These are phyloP conservation scores for Fragosphaeria purpurea DNA, from an alignment of 2,329 filamentous ascomycete species.

Conservation along the genomic window DNA sequence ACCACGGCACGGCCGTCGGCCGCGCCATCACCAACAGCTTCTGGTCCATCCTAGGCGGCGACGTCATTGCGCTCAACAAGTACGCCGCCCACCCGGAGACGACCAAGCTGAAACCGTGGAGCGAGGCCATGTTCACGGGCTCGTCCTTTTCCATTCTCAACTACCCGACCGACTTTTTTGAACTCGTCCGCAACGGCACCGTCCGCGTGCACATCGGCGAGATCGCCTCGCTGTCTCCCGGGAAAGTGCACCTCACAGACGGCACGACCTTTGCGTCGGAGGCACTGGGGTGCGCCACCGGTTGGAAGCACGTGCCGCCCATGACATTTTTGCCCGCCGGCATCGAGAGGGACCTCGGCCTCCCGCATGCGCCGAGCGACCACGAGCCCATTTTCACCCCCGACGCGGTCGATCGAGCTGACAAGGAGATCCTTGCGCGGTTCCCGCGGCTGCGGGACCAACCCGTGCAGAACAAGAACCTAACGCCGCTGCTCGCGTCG, in stretches of 20 bases:
- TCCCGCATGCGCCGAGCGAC: constrained; percentile 30
- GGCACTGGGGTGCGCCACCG: constrained; percentile 45
- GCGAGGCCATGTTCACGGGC: constrained; percentile 40
- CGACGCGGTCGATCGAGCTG: constrained; percentile 31
- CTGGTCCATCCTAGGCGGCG: constrained; percentile 46
- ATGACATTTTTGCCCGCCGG: constrained; percentile 42
- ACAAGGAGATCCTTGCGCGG: constrained; percentile 40
- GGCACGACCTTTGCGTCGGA: constrained; percentile 38
- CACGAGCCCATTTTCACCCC: constrained; percentile 23
- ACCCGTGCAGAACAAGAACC: constrained; percentile 36
- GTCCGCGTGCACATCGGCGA: constrained; percentile 44
- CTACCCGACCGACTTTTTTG: constrained; percentile 47
- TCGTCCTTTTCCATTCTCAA: constrained; percentile 50
- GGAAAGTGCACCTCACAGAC: constrained; percentile 40
- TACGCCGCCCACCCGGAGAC: constrained; percentile 45
- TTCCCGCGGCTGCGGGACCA: constrained; percentile 45
- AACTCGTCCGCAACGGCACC: constrained; percentile 41
- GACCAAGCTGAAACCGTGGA: constrained; percentile 44
- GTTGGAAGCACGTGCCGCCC: constrained; percentile 45
- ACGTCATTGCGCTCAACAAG: constrained; percentile 42
- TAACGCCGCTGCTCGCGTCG: constrained; percentile 31
- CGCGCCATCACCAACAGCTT: constrained; percentile 45
- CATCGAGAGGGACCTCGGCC: constrained; percentile 35
- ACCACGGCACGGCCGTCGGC: constrained; percentile 48
- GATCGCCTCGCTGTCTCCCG: constrained; percentile 32